phyloP scores from a whole-genome alignment of 2,329 filamentous ascomycete species.

The Paracamarosporium sp. region DNA sequence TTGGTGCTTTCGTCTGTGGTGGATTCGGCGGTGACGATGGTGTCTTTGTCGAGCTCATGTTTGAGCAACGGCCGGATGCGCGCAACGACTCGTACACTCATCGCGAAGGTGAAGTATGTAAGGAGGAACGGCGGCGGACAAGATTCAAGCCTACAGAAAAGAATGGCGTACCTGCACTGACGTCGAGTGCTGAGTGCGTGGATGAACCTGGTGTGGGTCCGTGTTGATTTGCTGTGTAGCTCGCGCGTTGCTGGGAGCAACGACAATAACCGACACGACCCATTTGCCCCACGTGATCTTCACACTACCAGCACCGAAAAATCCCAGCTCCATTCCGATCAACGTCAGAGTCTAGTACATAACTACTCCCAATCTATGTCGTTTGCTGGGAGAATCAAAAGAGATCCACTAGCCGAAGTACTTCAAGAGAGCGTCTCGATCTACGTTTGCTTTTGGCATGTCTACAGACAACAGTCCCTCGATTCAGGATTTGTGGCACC shows the following conservation, averaged over 20 bases:
- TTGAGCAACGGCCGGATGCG: slow-evolving; percentile 87
- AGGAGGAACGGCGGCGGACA: slow-evolving; percentile 22
- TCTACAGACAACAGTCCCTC: too few species aligned
- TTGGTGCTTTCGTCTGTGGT: slow-evolving; percentile 47
- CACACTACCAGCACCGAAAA: background rate
- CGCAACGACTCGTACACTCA: slow-evolving; percentile 84
- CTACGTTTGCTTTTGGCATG: too few species aligned
- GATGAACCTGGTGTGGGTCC: slow-evolving; percentile 22
- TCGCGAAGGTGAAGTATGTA: slow-evolving; percentile 19
- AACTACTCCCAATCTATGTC: background rate
- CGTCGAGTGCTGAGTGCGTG: slow-evolving; percentile 33
- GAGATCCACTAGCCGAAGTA: too few species aligned
- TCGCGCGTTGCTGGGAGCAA: slow-evolving; percentile 25
- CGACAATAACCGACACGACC: slow-evolving; percentile 13
- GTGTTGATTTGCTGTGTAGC: slow-evolving; percentile 30
- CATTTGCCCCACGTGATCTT: slow-evolving; percentile 10
- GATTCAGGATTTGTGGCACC: too few species aligned
- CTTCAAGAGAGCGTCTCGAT: too few species aligned
- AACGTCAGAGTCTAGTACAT: background rate
- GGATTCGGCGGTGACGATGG: slow-evolving; percentile 74
- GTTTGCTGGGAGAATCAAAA: too few species aligned
- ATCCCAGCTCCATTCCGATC: background rate
- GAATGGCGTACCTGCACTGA: slow-evolving; percentile 39
- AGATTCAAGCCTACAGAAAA: slow-evolving; percentile 35
- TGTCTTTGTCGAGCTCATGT: slow-evolving; percentile 84